Evolutionary conservation across 352 stramenopile genomes (phyloP).

Genomic region (Globisporangium mamillatum): DNA sequence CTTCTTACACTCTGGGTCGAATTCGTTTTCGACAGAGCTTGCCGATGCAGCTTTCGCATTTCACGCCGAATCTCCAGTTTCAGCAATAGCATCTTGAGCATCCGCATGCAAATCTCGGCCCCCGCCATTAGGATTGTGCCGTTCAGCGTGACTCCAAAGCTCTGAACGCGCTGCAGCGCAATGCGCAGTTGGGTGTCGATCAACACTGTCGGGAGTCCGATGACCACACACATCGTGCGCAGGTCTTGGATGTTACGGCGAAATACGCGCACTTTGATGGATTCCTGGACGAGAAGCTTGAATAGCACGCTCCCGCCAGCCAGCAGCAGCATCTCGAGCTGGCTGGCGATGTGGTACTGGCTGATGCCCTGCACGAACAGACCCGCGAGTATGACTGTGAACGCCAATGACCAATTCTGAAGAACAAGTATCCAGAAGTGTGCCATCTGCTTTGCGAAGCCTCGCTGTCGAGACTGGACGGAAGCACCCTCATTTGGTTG

Average conservation of each 20-base stretch:
- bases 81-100: conserved; percentile 22
- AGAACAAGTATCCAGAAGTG: not conserved
- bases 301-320: conserved; percentile 6
- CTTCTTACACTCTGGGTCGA: not conserved
- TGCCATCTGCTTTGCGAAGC: not conserved
- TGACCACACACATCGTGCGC: conserved; percentile 21
- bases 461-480: not conserved
- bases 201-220: conserved; percentile 23
- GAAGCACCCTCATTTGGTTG: not conserved
- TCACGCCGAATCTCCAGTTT: conserved; percentile 11
- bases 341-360: not conserved
- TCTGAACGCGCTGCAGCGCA: conserved; percentile 17
- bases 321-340: conserved; percentile 11
- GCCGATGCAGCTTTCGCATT: not conserved
- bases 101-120: conserved; percentile 25
- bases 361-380: conserved; percentile 10
- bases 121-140: conserved; percentile 24
- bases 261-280: conserved; percentile 22
- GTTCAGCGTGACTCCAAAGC: conserved; percentile 14
- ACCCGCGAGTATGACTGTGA: conserved; percentile 1
- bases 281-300: conserved; percentile 23
- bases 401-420: not conserved
- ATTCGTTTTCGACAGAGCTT: not conserved
- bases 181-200: conserved; percentile 30
- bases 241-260: conserved; percentile 15